Evolutionary conservation across 2,329 filamentous ascomycete genomes (phyloP).

Genomic region (Beauveria varroae): DNA sequence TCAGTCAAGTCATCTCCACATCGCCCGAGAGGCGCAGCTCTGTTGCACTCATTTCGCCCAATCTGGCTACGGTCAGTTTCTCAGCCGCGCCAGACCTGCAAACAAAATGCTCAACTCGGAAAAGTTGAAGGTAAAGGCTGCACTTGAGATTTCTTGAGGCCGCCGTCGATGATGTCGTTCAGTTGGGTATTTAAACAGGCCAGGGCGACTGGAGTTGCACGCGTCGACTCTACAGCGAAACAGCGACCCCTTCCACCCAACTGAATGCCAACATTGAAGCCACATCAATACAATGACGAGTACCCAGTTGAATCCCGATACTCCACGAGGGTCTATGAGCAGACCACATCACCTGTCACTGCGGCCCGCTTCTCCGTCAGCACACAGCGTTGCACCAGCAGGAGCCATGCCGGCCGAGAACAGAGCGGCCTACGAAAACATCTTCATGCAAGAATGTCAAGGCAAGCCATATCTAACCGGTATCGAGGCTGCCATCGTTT

Average conservation of each 20-base stretch:
- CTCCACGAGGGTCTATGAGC: background rate
- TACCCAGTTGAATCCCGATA: background rate
- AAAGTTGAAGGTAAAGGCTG: background rate
- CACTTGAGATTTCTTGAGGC: background rate
- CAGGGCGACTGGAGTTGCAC: background rate
- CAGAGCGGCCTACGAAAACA: background rate
- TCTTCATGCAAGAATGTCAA: background rate
- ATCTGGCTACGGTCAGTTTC: background rate
- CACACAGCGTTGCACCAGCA: background rate
- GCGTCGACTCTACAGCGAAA: background rate
- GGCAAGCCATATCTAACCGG: slow-evolving; percentile 15
- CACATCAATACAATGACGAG: background rate
- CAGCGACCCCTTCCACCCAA: too few species aligned
- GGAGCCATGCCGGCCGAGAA: background rate
- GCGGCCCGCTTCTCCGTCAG: background rate
- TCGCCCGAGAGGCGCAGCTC: background rate
- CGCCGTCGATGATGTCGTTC: background rate
- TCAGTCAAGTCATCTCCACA: background rate
- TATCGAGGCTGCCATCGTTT: slow-evolving; percentile 16
- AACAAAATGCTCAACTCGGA: background rate
- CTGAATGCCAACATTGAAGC: too few species aligned
- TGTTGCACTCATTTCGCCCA: background rate
- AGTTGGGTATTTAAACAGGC: background rate
- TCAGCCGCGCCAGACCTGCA: background rate
- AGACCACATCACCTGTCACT: background rate